phyloP scores from a whole-genome alignment of 441 rosid genomes.

The Eutrema salsugineum region DNA sequence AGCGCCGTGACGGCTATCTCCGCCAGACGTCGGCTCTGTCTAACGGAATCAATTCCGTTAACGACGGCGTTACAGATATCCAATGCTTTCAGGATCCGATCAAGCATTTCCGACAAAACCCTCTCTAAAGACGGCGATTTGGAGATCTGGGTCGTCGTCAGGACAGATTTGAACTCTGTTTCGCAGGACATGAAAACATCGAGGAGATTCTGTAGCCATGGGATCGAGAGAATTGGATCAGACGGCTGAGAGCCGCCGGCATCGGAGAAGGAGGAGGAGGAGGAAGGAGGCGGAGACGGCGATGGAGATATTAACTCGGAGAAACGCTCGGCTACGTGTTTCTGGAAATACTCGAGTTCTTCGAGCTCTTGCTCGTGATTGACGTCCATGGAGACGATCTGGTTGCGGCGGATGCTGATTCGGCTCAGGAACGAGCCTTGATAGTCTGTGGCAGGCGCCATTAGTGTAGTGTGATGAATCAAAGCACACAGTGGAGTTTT shows the following conservation, averaged over 20 bases:
- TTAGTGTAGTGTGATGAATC: background rate
- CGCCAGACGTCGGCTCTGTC: constrained; percentile 56
- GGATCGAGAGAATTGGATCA: constrained; percentile 53
- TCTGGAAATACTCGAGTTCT: constrained; percentile 75
- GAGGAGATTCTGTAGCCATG: constrained; percentile 76
- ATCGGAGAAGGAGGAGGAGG: background rate
- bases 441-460: constrained; percentile 64
- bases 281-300: background rate
- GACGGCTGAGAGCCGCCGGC: background rate
- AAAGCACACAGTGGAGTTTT: background rate
- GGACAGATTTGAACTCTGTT: constrained; percentile 71
- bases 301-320: constrained; percentile 41
- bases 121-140: constrained; percentile 76
- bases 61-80: constrained; percentile 80
- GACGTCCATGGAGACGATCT: constrained; percentile 74
- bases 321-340: constrained; percentile 68
- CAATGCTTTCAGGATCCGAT: constrained; percentile 64
- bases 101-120: constrained; percentile 66
- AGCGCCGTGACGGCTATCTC: constrained; percentile 74
- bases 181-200: constrained; percentile 75
- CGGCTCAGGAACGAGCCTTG: constrained; percentile 86
- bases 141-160: constrained; percentile 50
- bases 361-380: constrained; percentile 76
- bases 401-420: constrained; percentile 85
- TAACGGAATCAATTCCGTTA: constrained; percentile 64